A percentile compares a stretch with the other conserved stretches of the same genome.
Conservation (phyloP, 805 yeast genomes). For the Nakazawaea wickerhamii region DNA sequence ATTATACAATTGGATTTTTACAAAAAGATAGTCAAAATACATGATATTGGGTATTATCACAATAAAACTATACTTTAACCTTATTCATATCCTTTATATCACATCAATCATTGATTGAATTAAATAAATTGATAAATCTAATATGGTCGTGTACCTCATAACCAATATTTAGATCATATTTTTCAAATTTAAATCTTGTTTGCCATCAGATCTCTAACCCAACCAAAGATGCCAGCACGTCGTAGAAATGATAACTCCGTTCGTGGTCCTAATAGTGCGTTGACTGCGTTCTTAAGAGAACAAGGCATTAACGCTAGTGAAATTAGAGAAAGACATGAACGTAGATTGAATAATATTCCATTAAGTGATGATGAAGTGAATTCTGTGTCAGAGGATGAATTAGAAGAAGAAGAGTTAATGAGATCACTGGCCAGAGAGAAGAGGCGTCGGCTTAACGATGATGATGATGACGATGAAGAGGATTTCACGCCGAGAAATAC, state of each 20-base stretch:
- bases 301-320: constrained; percentile 86
- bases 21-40: too few species aligned
- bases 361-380: constrained; percentile 17
- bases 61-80: too few species aligned
- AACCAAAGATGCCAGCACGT: constrained; percentile 12
- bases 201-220: not conserved
- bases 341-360: constrained; percentile 32
- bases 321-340: constrained; percentile 43
- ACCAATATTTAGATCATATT: too few species aligned
- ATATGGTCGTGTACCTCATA: too few species aligned
- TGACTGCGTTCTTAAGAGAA: constrained; percentile 80
- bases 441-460: constrained; percentile 25
- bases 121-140: too few species aligned
- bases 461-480: constrained; percentile 23
- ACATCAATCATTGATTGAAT: too few species aligned
- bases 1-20: too few species aligned
- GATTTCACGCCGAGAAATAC: constrained; percentile 18
- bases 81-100: too few species aligned
- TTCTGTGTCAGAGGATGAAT: constrained; percentile 17
- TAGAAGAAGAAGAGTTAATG: constrained; percentile 18
- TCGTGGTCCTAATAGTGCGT: constrained; percentile 74
- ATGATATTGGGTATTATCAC: too few species aligned
- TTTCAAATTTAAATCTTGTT: too few species aligned
- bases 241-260: constrained; percentile 17
- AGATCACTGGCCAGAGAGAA: constrained; percentile 36